Evolutionary conservation across 345 rosid species (phyloP).

Genomic region (Abelmoschus esculentus): DNA sequence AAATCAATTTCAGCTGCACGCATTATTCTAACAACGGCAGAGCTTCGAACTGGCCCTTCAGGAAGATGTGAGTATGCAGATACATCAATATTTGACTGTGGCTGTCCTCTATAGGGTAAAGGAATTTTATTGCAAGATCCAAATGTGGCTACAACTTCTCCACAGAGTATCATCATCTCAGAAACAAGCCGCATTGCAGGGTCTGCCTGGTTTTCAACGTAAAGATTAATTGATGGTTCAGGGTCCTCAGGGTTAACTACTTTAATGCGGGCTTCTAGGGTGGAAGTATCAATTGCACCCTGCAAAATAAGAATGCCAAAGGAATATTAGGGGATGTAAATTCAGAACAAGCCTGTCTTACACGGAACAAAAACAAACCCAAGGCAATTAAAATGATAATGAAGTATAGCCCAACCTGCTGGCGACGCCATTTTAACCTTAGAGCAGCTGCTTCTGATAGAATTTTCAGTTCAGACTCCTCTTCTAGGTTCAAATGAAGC

Average conservation of each 20-base stretch:
- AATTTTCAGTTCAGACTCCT: conserved; percentile 68
- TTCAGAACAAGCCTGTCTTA: not conserved
- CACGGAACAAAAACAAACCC: conserved; percentile 1
- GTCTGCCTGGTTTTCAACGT: conserved; percentile 86
- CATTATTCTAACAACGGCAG: conserved; percentile 67
- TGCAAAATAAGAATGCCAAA: conserved; percentile 24
- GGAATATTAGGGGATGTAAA: not conserved
- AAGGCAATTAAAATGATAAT: not conserved
- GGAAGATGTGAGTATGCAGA: conserved; percentile 83
- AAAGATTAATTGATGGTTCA: conserved; percentile 65
- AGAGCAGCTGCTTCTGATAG: conserved; percentile 74
- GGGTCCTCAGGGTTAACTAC: conserved; percentile 82
- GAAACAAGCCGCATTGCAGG: conserved; percentile 90
- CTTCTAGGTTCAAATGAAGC: conserved; percentile 79
- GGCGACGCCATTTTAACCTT: conserved; percentile 71
- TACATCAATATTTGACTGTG: conserved; percentile 75
- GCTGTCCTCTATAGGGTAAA: conserved; percentile 95
- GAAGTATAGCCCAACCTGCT: conserved; percentile 54
- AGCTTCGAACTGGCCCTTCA: conserved; percentile 84
- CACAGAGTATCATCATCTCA: conserved; percentile 98
- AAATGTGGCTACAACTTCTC: conserved; percentile 80
- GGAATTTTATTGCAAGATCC: conserved; percentile 68
- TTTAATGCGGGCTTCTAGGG: conserved; percentile 76
- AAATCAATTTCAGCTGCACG: conserved; percentile 91
- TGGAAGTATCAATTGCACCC: conserved; percentile 93